Percentiles rank a stretch among this genome's conserved stretches.
Conservation (phyloP, 805 yeast genomes). For the Vanderwaltozyma verrucispora region DNA sequence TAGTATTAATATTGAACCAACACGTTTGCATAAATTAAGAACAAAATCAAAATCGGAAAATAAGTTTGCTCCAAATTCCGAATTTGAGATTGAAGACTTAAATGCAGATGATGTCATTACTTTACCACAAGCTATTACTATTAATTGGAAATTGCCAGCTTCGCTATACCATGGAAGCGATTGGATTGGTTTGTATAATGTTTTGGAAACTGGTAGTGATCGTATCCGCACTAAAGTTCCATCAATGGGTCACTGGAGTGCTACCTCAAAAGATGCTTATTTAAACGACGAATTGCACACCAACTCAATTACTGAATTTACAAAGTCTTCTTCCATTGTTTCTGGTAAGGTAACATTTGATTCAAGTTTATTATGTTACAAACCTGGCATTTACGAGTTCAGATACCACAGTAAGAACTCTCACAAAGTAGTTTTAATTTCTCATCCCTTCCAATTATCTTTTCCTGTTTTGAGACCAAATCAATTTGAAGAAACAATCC, state of each 20-base stretch:
- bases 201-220: constrained; percentile 47
- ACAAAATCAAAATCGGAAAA: background rate
- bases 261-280: constrained; percentile 31
- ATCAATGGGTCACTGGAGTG: constrained; percentile 58
- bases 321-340: constrained; percentile 4
- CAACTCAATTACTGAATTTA: constrained; percentile 8
- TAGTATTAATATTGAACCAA: background rate
- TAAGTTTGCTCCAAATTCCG: constrained; percentile 19
- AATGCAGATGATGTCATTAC: constrained; percentile 25
- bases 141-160: constrained; percentile 44
- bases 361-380: constrained; percentile 44
- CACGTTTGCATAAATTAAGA: constrained; percentile 1
- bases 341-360: constrained; percentile 42
- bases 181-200: constrained; percentile 71
- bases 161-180: constrained; percentile 39
- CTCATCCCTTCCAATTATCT: constrained; percentile 55
- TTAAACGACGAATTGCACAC: constrained; percentile 11
- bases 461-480: constrained; percentile 30
- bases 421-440: constrained; percentile 58
- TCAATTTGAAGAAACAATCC: constrained; percentile 12
- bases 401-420: constrained; percentile 58
- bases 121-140: constrained; percentile 35
- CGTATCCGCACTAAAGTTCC: constrained; percentile 47
- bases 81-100: constrained; percentile 21
- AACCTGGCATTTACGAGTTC: constrained; percentile 63